Evolutionary conservation across 73 alveolate genomes (phyloP), one percentile per base, ranked within the genome.

Genomic region (Paramecium tetraurelia): DNA sequence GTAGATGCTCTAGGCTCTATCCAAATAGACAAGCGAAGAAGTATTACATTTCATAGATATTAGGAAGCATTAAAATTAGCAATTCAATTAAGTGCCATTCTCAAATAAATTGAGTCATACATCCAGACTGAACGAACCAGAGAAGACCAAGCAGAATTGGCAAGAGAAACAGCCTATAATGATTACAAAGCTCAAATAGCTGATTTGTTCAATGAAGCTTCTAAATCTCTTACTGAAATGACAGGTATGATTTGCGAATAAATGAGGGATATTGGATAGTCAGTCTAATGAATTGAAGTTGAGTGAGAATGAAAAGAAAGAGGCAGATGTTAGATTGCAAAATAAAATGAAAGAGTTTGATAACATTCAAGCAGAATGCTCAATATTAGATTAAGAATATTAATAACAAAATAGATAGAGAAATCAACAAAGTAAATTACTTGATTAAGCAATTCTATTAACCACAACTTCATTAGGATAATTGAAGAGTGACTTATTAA

Each of bases 381-480:
- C 43, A 44, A 24, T 46, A 18, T 31, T 40, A 10, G 72, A 46
- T 31, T 44, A 21, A 80, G 90, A 80, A 80, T 80, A 44, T 48
- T 11, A 41, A 44, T 20, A 21, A 22, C 46, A 16, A 44, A 43
- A 71, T 11, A 5, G 35, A 20, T 24, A 48, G 21, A 80, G 90
- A 80, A 31, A 11, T 22, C 9, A 80, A 80, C n/a, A 80, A 46
- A 43, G 33, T 24, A 46, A 80, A 27, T 48, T 80, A 24, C 43
- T 80, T 44, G 90, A 80, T 44, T 80, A 80, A 80, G 90, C 90
- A 24, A 44, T 80, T 44, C 16, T 41, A 24, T 80, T 80, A 22
- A 80, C 90, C 11, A 44, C 90, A 24, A 80, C 90, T 38, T 80
- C 90, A 31, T 24, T 80, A 80, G 90, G 90, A 80, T 24, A 80